phyloP scores from a whole-genome alignment of 1,139 yeast genomes.

The Zygoascus sp. region DNA sequence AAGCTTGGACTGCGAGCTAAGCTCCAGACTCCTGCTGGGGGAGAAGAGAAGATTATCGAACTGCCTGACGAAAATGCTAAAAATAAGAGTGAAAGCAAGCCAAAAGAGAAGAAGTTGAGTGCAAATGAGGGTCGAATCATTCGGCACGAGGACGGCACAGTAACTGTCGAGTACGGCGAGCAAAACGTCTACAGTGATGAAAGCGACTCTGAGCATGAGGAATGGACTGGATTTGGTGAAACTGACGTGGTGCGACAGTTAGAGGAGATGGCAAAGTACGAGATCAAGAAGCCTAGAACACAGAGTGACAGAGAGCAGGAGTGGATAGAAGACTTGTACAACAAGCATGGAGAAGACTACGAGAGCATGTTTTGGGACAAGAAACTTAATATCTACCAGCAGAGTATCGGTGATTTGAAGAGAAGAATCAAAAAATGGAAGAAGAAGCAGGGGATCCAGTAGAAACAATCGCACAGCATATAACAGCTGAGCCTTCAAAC shows the following conservation, averaged over 20 bases:
- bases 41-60: conserved; percentile 37
- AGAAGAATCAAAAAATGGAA: conserved; percentile 67
- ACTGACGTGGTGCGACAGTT: conserved; percentile 59
- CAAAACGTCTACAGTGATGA: conserved; percentile 20
- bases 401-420: conserved; percentile 76
- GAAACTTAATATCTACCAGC: conserved; percentile 77
- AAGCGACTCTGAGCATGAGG: conserved; percentile 31
- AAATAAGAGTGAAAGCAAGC: conserved; percentile 21
- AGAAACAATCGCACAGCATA: background rate
- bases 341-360: conserved; percentile 83
- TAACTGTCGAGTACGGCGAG: conserved; percentile 62
- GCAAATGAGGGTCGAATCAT: conserved; percentile 75
- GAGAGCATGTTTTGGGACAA: conserved; percentile 90
- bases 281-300: conserved; percentile 48
- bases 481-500: background rate
- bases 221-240: conserved; percentile 24
- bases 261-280: conserved; percentile 60
- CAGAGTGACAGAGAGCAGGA: conserved; percentile 70
- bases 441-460: conserved; percentile 27
- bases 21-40: conserved; percentile 52
- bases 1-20: conserved; percentile 68
- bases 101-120: conserved; percentile 37
- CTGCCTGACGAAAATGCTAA: conserved; percentile 29
- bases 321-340: conserved; percentile 62
- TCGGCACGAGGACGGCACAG: conserved; percentile 66